Conservation (phyloP, 257 asterid genomes). For the Pogostemon cablin region DNA sequence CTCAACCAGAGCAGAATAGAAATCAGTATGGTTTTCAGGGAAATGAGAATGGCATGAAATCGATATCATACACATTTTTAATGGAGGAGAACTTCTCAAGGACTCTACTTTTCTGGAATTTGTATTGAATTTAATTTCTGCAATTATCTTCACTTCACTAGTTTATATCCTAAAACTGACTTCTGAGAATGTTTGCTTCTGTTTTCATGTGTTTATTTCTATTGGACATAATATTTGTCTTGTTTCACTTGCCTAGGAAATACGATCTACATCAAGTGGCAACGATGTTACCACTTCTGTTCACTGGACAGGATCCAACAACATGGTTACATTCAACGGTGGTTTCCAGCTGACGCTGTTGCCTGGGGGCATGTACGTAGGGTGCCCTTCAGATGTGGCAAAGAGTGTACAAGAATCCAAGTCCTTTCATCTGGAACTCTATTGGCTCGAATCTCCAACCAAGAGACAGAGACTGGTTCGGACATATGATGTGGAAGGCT, state of each 20-base stretch:
- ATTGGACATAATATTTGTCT: not conserved
- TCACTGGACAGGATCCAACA: constrained; percentile 74
- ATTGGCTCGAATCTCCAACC: constrained; percentile 82
- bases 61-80: no score
- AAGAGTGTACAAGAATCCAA: constrained; percentile 78
- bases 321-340: constrained; percentile 63
- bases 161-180: no score
- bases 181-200: no score
- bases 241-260: constrained; percentile 52
- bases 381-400: constrained; percentile 75
- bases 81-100: no score
- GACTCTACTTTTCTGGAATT: no score
- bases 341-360: constrained; percentile 74
- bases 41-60: no score
- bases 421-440: constrained; percentile 84
- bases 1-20: not conserved
- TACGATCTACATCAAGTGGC: constrained; percentile 50
- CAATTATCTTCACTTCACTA: no score
- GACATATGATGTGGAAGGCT: constrained; percentile 84
- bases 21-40: no score
- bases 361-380: constrained; percentile 92
- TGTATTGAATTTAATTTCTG: no score
- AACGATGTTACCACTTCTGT: constrained; percentile 70
- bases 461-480: constrained; percentile 87
- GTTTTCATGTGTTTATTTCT: not conserved